phyloP scores from a whole-genome alignment of 441 rosid genomes.

The Manihot esculenta region DNA sequence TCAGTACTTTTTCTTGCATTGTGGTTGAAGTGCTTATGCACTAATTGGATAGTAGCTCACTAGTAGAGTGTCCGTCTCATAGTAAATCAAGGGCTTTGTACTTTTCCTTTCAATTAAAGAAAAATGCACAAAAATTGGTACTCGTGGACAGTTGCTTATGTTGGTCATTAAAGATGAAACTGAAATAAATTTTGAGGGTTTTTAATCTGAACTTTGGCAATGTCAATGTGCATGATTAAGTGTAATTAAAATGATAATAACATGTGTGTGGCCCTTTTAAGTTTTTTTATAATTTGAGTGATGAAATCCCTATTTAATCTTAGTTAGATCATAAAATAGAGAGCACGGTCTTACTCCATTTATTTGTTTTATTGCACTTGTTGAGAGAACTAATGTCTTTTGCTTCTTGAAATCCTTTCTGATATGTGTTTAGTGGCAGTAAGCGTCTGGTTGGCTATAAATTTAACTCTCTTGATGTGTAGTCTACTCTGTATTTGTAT shows the following conservation, averaged over 20 bases:
- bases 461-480: background rate
- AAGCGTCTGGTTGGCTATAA: background rate
- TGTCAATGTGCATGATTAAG: background rate
- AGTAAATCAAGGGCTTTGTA: background rate
- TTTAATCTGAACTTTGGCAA: background rate
- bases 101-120: background rate
- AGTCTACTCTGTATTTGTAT: background rate
- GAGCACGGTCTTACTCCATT: background rate
- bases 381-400: slow-evolving; percentile 3
- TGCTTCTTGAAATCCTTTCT: background rate
- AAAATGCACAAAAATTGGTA: background rate
- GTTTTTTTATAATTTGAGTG: background rate
- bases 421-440: background rate
- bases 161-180: background rate
- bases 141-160: background rate
- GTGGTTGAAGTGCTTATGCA: background rate
- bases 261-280: background rate
- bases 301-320: background rate
- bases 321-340: background rate
- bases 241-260: background rate
- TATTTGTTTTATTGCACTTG: too few species aligned
- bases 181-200: slow-evolving; percentile 5
- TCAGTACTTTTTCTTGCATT: background rate
- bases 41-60: background rate
- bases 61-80: background rate